Conservation (phyloP, 768 basidiomycete species). For the Russula abietina region DNA sequence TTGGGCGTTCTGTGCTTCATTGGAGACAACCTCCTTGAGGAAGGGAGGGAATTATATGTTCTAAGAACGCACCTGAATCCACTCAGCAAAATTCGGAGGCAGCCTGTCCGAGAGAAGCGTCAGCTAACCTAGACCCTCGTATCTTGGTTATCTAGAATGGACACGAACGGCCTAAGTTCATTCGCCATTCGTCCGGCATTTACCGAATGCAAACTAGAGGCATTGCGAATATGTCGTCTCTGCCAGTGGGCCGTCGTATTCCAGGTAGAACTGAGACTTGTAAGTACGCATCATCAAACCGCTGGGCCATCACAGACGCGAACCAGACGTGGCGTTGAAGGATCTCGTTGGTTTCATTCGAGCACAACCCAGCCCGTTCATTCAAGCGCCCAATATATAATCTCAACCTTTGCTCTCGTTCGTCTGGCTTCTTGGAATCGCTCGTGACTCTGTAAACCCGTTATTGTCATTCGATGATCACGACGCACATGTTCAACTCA, state of each 20-base stretch:
- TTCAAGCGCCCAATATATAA: background rate
- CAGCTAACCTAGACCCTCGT: background rate
- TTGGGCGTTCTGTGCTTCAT: too few species aligned
- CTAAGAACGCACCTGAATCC: constrained; percentile 3
- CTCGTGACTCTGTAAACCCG: background rate
- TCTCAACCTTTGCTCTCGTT: background rate
- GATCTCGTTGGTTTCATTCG: constrained; percentile 9
- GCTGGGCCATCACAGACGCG: constrained; percentile 10
- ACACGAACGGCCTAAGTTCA: constrained; percentile 6
- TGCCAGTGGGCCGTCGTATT: constrained; percentile 2
- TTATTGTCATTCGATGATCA: background rate
- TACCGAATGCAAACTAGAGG: constrained; percentile 1
- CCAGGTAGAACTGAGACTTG: constrained; percentile 9
- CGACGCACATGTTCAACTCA: constrained; percentile 11
- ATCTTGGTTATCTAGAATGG: background rate
- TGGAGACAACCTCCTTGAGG: too few species aligned
- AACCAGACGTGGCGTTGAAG: constrained; percentile 13
- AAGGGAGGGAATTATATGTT: too few species aligned
- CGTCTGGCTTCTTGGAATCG: background rate
- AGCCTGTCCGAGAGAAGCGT: constrained; percentile 7
- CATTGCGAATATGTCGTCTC: constrained; percentile 9
- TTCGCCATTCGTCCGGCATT: background rate
- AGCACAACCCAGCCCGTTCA: constrained; percentile 7
- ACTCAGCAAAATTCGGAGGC: constrained; percentile 1
- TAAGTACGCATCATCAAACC: constrained; percentile 12